Conservation (phyloP, 1,139 yeast species). For the Hanseniaspora uvarum region DNA sequence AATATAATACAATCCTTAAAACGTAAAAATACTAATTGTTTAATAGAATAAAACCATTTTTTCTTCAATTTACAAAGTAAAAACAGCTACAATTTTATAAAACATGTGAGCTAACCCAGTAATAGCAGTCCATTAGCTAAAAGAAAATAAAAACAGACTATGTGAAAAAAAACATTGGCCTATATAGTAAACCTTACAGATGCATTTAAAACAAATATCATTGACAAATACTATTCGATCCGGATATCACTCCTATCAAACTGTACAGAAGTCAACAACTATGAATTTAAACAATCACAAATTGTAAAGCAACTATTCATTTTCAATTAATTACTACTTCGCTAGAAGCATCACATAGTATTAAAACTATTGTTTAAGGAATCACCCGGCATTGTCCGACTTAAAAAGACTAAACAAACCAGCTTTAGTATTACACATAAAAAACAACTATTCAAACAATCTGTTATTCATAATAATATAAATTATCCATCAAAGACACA, state of each 20-base stretch:
- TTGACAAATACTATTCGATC: slow-evolving; percentile 3
- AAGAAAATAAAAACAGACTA: neutral
- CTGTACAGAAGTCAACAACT: neutral
- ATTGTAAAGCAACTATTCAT: neutral
- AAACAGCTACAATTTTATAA: neutral
- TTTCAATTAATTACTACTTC: neutral
- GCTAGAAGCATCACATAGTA: neutral
- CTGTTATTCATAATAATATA: neutral
- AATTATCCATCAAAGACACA: neutral
- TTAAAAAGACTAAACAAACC: slow-evolving; percentile 14
- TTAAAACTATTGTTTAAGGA: slow-evolving; percentile 11
- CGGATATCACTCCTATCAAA: slow-evolving; percentile 17
- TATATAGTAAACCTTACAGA: neutral
- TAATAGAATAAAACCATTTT: neutral
- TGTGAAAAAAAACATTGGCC: neutral
- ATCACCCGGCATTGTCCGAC: slow-evolving; percentile 17
- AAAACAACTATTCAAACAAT: neutral
- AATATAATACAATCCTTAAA: slow-evolving; percentile 1
- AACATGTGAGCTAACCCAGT: neutral
- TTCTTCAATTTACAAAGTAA: neutral
- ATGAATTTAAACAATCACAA: neutral
- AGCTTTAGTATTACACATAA: slow-evolving; percentile 1
- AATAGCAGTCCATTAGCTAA: neutral
- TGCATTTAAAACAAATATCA: neutral
- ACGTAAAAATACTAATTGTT: neutral